Evolutionary conservation across 129 eudicot genomes (phyloP).

Genomic region (Tagetes erecta): DNA sequence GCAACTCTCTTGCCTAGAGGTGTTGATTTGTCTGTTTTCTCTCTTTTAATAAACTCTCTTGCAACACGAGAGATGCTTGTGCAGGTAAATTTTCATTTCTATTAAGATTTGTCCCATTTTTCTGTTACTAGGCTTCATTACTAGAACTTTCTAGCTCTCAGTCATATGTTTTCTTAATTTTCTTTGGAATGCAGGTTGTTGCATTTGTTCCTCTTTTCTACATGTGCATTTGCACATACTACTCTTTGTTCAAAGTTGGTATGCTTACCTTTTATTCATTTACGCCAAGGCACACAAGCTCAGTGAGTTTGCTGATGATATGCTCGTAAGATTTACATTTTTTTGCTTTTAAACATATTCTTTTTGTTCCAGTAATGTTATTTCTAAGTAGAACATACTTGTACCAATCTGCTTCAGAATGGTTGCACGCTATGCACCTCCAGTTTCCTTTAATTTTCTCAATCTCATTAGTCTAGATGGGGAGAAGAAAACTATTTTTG

Average conservation of each 20-base stretch:
- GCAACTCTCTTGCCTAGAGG: constrained; percentile 90
- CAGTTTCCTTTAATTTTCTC: constrained; percentile 86
- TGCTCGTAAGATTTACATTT: constrained; percentile 72
- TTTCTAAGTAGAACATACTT: background rate
- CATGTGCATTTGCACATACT: constrained; percentile 95
- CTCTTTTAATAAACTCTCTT: constrained; percentile 68
- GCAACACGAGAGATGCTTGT: constrained; percentile 76
- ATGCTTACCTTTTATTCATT: constrained; percentile 87
- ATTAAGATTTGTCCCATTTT: background rate
- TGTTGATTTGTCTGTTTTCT: constrained; percentile 82
- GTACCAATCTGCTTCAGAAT: constrained; percentile 48
- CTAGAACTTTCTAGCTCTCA: background rate
- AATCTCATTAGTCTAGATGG: constrained; percentile 81
- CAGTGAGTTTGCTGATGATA: constrained; percentile 91
- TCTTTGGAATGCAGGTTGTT: constrained; percentile 52
- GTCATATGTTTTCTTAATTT: background rate
- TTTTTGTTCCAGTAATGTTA: constrained; percentile 1
- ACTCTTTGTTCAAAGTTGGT: constrained; percentile 86
- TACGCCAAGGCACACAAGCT: constrained; percentile 89
- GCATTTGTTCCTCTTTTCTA: constrained; percentile 92
- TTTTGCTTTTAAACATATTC: background rate
- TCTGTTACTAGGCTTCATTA: background rate
- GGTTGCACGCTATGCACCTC: constrained; percentile 99
- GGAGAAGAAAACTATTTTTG: constrained; percentile 70
- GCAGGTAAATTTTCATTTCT: constrained; percentile 55